phyloP scores from a whole-genome alignment of 768 basidiomycete genomes.

The Pisolithus marmoratus region DNA sequence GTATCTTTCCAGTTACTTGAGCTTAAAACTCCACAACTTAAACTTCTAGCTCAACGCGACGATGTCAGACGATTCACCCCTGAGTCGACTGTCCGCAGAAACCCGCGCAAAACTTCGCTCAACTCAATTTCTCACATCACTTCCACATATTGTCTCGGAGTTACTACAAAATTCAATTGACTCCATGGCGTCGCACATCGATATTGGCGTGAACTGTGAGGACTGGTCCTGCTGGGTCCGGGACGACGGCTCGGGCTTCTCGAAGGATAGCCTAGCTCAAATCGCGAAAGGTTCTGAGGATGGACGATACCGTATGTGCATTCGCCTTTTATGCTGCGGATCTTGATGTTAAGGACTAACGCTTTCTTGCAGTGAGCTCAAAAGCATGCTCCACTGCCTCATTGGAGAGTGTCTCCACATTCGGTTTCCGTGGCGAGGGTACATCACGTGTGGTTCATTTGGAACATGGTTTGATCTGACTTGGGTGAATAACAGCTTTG shows the following conservation, averaged over 20 bases:
- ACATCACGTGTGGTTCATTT: slow-evolving; percentile 1
- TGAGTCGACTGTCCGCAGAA: slow-evolving; percentile 46
- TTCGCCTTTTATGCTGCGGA: background rate
- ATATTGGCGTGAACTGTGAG: slow-evolving; percentile 65
- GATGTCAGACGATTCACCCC: slow-evolving; percentile 16
- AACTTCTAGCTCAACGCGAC: too few species aligned
- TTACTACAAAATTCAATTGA: slow-evolving; percentile 89
- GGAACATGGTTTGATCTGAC: background rate
- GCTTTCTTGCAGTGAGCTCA: slow-evolving; percentile 52
- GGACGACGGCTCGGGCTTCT: slow-evolving; percentile 82
- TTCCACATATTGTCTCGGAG: slow-evolving; percentile 77
- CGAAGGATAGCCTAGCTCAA: slow-evolving; percentile 47
- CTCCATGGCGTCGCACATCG: slow-evolving; percentile 62
- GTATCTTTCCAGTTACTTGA: background rate
- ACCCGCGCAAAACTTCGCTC: slow-evolving; percentile 75
- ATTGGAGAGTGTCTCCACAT: slow-evolving; percentile 52
- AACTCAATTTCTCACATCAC: slow-evolving; percentile 75
- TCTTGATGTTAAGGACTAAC: background rate
- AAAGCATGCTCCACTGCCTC: slow-evolving; percentile 55
- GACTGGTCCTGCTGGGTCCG: slow-evolving; percentile 82
- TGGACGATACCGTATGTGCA: slow-evolving; percentile 65
- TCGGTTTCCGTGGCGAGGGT: slow-evolving; percentile 97
- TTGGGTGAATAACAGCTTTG: slow-evolving; percentile 48
- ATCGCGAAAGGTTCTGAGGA: slow-evolving; percentile 48
- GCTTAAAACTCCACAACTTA: too few species aligned